Conservation (phyloP, 371 early-diverging fungal species). For the Blakeslea trispora region DNA sequence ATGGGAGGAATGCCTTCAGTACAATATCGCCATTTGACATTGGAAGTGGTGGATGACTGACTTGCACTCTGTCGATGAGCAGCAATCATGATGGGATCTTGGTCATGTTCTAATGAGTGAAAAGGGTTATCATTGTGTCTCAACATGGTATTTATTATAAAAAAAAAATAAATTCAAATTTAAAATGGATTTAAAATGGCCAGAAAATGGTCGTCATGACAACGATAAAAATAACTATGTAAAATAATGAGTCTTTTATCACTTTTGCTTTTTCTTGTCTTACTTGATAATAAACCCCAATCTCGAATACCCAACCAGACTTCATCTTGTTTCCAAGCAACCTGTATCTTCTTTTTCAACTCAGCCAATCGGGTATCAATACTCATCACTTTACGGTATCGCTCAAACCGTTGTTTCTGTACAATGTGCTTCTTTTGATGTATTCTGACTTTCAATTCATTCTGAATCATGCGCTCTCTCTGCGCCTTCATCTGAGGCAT, state of each 20-base stretch:
- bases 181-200: background rate
- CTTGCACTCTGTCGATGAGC: conserved; percentile 10
- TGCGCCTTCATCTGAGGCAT: conserved; percentile 15
- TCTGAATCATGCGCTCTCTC: conserved; percentile 2
- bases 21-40: conserved; percentile 8
- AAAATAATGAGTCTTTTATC: too few species aligned
- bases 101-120: conserved; percentile 26
- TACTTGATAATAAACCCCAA: conserved; percentile 21
- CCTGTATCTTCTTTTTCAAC: conserved; percentile 19
- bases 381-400: conserved; percentile 18
- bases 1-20: background rate
- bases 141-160: background rate
- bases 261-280: too few species aligned
- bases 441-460: conserved; percentile 7
- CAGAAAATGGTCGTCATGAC: too few species aligned
- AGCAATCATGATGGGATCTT: conserved; percentile 39
- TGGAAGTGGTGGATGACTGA: background rate
- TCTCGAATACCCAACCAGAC: conserved; percentile 21
- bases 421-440: conserved; percentile 11
- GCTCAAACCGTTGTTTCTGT: conserved; percentile 12
- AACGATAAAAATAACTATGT: too few species aligned
- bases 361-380: conserved; percentile 17
- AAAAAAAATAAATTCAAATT: background rate
- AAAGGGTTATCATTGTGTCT: conserved; percentile 24
- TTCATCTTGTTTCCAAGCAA: conserved; percentile 22